Percentiles rank a stretch among this genome's conserved stretches.
These are phyloP conservation scores for Novymonas esmeraldas DNA, from an alignment of 208 protist genomes.

Conservation along the genomic window DNA sequence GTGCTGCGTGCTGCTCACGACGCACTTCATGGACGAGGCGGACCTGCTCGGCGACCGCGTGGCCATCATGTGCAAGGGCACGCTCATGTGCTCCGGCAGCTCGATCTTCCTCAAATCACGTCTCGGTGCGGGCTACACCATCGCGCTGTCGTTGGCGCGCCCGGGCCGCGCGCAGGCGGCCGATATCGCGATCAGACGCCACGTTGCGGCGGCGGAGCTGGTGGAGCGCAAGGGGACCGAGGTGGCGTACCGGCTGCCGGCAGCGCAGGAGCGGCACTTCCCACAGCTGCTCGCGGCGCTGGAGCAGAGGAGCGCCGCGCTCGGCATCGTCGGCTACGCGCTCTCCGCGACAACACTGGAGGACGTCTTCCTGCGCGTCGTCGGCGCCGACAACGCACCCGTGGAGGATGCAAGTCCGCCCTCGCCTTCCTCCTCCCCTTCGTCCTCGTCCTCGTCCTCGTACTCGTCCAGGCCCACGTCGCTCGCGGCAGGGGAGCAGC, in stretches of 20 bases:
- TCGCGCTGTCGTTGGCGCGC: constrained; percentile 43
- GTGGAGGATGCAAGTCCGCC: not conserved
- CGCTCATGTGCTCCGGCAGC: constrained; percentile 59
- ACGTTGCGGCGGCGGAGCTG: constrained; percentile 40
- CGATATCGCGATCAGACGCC: constrained; percentile 21
- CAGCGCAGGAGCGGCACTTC: constrained; percentile 42
- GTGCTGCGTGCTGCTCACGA: constrained; percentile 72
- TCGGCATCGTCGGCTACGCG: constrained; percentile 54
- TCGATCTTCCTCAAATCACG: constrained; percentile 66
- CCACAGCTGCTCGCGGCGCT: constrained; percentile 44
- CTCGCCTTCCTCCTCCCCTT: too few relatives aligned
- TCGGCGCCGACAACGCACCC: constrained; percentile 5
- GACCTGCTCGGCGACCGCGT: constrained; percentile 91
- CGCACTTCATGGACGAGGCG: constrained; percentile 96
- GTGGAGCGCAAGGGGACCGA: constrained; percentile 43
- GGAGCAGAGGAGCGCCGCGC: constrained; percentile 29
- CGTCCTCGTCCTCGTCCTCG: too few relatives aligned
- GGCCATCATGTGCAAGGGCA: constrained; percentile 82
- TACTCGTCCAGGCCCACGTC: too few relatives aligned
- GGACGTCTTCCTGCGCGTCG: constrained; percentile 74
- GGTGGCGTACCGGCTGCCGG: constrained; percentile 57
- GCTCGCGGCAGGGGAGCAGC: not conserved
- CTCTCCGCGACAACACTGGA: constrained; percentile 77
- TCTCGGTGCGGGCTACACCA: constrained; percentile 65
- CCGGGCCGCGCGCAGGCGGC: constrained; percentile 25